phyloP scores from a whole-genome alignment of 2,329 filamentous ascomycete genomes.

The Trichoderma simmonsii region DNA sequence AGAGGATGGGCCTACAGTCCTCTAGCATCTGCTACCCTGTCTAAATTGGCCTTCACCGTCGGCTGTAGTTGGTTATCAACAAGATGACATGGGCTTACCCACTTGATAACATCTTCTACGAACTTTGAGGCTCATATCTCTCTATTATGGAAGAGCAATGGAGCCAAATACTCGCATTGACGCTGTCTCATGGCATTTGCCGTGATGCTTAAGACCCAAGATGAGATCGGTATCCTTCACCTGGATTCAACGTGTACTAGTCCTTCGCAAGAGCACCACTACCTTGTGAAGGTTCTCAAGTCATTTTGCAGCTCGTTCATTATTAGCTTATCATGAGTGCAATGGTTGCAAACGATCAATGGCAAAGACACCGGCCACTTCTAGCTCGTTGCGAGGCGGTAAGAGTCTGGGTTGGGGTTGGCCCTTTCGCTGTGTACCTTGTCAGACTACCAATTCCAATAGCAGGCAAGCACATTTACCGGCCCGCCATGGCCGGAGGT shows the following conservation, averaged over 20 bases:
- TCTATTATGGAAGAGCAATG: background rate
- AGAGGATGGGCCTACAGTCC: no score
- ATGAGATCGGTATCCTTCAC: no score
- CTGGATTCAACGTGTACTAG: background rate
- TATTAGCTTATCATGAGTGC: background rate
- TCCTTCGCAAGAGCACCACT: background rate
- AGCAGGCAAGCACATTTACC: background rate
- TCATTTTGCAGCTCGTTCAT: background rate
- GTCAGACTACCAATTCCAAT: background rate
- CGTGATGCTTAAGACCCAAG: background rate
- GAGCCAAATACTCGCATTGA: background rate
- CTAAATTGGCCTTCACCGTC: background rate
- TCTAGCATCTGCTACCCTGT: no score
- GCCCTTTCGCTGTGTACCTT: background rate
- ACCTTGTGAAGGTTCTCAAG: no score
- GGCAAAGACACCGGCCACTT: background rate
- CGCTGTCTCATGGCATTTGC: background rate
- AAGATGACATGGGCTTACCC: background rate
- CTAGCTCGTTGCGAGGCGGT: background rate
- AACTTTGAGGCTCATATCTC: background rate
- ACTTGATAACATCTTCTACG: background rate
- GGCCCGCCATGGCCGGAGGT: background rate
- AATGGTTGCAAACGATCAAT: background rate
- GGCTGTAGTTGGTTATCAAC: background rate
- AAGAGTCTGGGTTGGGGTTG: background rate